Percentiles rank a stretch among this genome's conserved stretches.
These are phyloP conservation scores for Botrytis galanthina DNA, from an alignment of 2,329 filamentous ascomycete genomes.

Conservation along the genomic window DNA sequence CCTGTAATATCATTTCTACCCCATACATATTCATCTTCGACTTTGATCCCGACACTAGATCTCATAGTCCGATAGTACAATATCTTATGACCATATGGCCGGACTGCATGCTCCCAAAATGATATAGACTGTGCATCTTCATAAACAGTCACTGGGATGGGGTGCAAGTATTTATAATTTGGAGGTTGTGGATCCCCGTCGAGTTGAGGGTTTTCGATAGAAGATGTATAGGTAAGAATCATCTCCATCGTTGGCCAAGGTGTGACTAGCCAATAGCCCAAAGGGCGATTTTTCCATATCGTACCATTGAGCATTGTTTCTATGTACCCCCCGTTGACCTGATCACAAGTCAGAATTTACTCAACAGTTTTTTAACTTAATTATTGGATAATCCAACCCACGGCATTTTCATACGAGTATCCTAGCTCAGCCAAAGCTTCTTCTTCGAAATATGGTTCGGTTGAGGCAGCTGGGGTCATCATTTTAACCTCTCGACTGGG, in stretches of 20 bases:
- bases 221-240: neutral
- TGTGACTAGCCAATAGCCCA: neutral
- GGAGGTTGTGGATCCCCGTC: conserved; percentile 2
- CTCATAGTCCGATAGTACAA: conserved; percentile 22
- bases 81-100: conserved; percentile 21
- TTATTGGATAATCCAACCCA: conserved; percentile 17
- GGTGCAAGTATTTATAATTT: conserved; percentile 18
- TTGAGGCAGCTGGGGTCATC: neutral
- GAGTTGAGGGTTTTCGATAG: neutral
- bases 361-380: neutral
- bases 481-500: neutral
- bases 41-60: neutral
- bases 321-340: neutral
- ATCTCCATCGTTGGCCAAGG: neutral
- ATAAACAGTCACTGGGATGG: conserved; percentile 24
- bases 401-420: conserved; percentile 24
- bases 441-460: conserved; percentile 22
- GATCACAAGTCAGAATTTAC: neutral
- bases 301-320: neutral
- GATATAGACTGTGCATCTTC: conserved; percentile 28
- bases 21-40: neutral
- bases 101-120: conserved; percentile 25
- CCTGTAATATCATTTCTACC: neutral
- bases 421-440: conserved; percentile 26
- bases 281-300: neutral